Conservation (phyloP, 495 filamentous ascomycete species). For the Hypoxylon trugodes region DNA sequence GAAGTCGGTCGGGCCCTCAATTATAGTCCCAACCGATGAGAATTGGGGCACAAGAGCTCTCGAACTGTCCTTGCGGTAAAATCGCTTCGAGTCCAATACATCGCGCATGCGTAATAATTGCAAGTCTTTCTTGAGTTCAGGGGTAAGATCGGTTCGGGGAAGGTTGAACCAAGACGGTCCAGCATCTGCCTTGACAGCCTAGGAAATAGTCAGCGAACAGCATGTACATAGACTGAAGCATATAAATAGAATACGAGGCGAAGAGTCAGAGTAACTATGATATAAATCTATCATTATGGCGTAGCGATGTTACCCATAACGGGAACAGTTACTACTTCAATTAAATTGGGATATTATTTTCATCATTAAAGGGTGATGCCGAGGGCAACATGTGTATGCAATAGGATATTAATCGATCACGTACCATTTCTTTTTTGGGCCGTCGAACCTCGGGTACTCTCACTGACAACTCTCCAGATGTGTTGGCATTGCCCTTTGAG, state of each 20-base stretch:
- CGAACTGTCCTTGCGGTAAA: slow-evolving; percentile 81
- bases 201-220: slow-evolving; percentile 29
- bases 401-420: slow-evolving; percentile 11
- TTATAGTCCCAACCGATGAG: slow-evolving; percentile 86
- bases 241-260: slow-evolving; percentile 15
- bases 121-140: slow-evolving; percentile 85
- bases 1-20: slow-evolving; percentile 90
- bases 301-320: slow-evolving; percentile 78
- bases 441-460: slow-evolving; percentile 48
- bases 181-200: slow-evolving; percentile 57
- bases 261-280: slow-evolving; percentile 99
- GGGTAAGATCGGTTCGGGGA: slow-evolving; percentile 81
- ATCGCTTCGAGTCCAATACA: slow-evolving; percentile 86
- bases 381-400: not conserved
- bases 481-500: slow-evolving; percentile 35
- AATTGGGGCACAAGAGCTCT: slow-evolving; percentile 76
- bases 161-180: slow-evolving; percentile 81
- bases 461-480: slow-evolving; percentile 47
- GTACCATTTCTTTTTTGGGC: slow-evolving; percentile 54
- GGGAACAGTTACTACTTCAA: slow-evolving; percentile 59
- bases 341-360: slow-evolving; percentile 56
- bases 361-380: slow-evolving; percentile 49
- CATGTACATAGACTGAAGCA: slow-evolving; percentile 16
- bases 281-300: slow-evolving; percentile 69
- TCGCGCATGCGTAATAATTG: slow-evolving; percentile 88